Conservation (phyloP, 1,284 basidiomycete genomes). For the Heimioporus retisporus region DNA sequence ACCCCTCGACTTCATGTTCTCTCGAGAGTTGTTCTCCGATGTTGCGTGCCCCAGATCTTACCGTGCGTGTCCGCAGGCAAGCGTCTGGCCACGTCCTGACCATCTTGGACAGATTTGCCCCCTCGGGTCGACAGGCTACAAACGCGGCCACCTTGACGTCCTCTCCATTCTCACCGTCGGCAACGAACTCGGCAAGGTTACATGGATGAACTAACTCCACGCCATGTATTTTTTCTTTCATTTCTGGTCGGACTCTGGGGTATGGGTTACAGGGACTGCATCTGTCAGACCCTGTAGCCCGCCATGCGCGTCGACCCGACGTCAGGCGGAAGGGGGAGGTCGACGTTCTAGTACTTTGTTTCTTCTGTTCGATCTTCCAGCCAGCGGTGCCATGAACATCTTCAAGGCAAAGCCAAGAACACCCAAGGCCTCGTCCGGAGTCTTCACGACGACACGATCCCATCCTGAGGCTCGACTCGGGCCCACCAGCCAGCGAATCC, state of each 20-base stretch:
- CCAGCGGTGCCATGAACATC: conserved; percentile 80
- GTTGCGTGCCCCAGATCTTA: conserved; percentile 65
- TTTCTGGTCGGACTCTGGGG: no score
- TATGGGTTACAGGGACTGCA: no score
- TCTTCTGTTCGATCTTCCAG: conserved; percentile 12
- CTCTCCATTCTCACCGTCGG: conserved; percentile 85
- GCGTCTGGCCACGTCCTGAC: not conserved
- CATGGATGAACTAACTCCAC: conserved; percentile 79
- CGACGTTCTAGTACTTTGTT: conserved; percentile 2
- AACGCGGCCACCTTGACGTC: conserved; percentile 86
- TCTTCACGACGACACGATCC: conserved; percentile 70
- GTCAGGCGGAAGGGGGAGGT: conserved; percentile 13
- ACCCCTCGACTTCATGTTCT: conserved; percentile 83
- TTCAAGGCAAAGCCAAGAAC: conserved; percentile 92
- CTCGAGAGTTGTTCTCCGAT: conserved; percentile 65
- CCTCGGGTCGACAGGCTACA: conserved; percentile 87
- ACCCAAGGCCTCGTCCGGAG: conserved; percentile 87
- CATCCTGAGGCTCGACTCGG: conserved; percentile 79
- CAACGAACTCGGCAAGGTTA: conserved; percentile 79
- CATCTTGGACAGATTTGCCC: conserved; percentile 79
- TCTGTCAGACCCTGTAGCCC: conserved; percentile 27
- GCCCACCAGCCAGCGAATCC: conserved; percentile 79
- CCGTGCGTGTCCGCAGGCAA: conserved; percentile 27
- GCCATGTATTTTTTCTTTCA: no score
- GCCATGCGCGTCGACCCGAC: conserved; percentile 10